Percentiles rank a stretch among this genome's conserved stretches.
Conservation (phyloP, 805 yeast genomes). For the Starmera pachycereana region DNA sequence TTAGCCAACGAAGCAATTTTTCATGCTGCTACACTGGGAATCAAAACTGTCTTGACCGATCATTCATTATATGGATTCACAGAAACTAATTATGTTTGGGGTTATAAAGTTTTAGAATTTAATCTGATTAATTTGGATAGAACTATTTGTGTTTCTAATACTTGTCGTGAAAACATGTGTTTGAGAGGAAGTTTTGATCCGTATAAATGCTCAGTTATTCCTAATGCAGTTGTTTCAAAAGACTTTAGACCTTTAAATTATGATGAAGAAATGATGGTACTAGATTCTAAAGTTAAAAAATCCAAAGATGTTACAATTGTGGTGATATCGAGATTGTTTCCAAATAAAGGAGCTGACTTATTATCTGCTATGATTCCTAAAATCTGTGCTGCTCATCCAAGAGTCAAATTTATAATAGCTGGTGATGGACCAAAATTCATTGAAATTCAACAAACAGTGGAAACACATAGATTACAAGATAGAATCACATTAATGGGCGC, state of each 20-base stretch:
- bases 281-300: slow-evolving; percentile 8
- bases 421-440: slow-evolving; percentile 96
- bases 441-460: slow-evolving; percentile 93
- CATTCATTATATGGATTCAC: slow-evolving; percentile 95
- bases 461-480: slow-evolving; percentile 73
- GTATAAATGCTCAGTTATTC: slow-evolving; percentile 72
- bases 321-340: slow-evolving; percentile 82
- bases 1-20: slow-evolving; percentile 83
- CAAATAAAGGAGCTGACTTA: slow-evolving; percentile 94
- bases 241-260: slow-evolving; percentile 54
- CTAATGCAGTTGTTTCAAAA: slow-evolving; percentile 84
- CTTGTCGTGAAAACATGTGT: slow-evolving; percentile 93
- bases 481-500: slow-evolving; percentile 80
- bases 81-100: slow-evolving; percentile 70
- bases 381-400: slow-evolving; percentile 52
- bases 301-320: slow-evolving; percentile 61
- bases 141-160: slow-evolving; percentile 92
- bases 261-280: no score
- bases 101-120: slow-evolving; percentile 79
- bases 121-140: slow-evolving; percentile 81
- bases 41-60: slow-evolving; percentile 87
- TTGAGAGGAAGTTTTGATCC: slow-evolving; percentile 81
- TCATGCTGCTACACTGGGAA: slow-evolving; percentile 91
- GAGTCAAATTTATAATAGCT: slow-evolving; percentile 76
- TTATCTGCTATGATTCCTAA: slow-evolving; percentile 77